Conservation (phyloP, 2,329 filamentous ascomycete species). For the Gremmenia infestans region DNA sequence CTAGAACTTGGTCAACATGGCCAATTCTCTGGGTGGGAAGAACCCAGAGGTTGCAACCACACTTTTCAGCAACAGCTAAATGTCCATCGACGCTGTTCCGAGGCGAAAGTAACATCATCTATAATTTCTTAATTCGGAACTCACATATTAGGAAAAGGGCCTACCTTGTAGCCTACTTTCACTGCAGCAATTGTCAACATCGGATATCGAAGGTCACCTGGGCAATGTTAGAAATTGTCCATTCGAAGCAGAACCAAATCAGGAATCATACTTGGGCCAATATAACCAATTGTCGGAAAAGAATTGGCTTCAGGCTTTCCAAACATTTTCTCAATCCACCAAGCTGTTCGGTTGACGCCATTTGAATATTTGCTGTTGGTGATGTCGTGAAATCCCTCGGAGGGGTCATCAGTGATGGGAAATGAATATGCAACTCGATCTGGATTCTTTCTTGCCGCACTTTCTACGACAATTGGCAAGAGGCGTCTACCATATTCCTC, state of each 20-base stretch:
- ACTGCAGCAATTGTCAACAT: conserved; percentile 26
- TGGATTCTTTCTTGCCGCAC: too few relatives aligned
- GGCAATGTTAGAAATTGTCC: not conserved
- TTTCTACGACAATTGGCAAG: too few relatives aligned
- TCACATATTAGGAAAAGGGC: not conserved
- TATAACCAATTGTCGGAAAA: conserved; percentile 11
- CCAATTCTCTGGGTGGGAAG: conserved; percentile 8
- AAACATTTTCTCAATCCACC: conserved; percentile 17
- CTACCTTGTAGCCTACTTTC: conserved; percentile 34
- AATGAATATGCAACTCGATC: conserved; percentile 1
- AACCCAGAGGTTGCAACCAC: conserved; percentile 25
- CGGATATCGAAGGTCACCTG: conserved; percentile 20
- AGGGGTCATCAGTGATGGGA: conserved; percentile 12
- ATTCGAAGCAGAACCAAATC: not conserved
- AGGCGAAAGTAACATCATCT: conserved; percentile 35
- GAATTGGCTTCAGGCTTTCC: conserved; percentile 2
- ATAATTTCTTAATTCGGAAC: not conserved
- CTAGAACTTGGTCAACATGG: conserved; percentile 13
- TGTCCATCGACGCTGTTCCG: conserved; percentile 33
- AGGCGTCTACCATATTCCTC: too few relatives aligned
- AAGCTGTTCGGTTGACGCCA: conserved; percentile 18
- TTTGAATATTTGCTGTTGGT: conserved; percentile 18
- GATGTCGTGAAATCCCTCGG: conserved; percentile 21
- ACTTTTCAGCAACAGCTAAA: conserved; percentile 31
- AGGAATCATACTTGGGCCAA: not conserved